These are phyloP conservation scores for Sutorius eximius DNA, from an alignment of 1,284 basidiomycete species.

Conservation along the genomic window DNA sequence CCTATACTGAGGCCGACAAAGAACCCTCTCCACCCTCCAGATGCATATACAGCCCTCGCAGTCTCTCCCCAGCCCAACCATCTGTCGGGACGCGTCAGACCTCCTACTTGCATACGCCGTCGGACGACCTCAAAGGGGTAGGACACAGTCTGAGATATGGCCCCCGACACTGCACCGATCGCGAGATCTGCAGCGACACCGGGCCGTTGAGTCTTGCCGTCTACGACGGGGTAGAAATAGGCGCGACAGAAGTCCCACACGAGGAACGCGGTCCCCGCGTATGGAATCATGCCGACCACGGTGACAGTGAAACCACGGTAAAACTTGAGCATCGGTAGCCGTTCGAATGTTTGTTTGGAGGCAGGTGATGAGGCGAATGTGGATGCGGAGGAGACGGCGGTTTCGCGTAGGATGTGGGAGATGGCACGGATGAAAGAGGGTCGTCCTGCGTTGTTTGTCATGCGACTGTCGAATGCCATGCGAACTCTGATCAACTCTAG, in stretches of 20 bases:
- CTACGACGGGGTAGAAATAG: slow-evolving; percentile 50
- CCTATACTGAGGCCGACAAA: slow-evolving; percentile 94
- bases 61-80: slow-evolving; percentile 85
- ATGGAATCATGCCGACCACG: slow-evolving; percentile 92
- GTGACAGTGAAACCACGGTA: slow-evolving; percentile 96
- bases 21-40: slow-evolving; percentile 83
- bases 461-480: slow-evolving; percentile 85
- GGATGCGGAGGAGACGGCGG: slow-evolving; percentile 36
- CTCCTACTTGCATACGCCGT: slow-evolving; percentile 95
- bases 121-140: slow-evolving; percentile 97
- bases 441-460: slow-evolving; percentile 38
- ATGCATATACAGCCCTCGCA: slow-evolving; percentile 63
- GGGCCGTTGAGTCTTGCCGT: slow-evolving; percentile 42
- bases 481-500: slow-evolving; percentile 94
- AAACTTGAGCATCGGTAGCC: slow-evolving; percentile 80
- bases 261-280: slow-evolving; percentile 95
- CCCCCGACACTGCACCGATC: slow-evolving; percentile 91
- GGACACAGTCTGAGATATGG: slow-evolving; percentile 85
- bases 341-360: slow-evolving; percentile 43
- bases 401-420: slow-evolving; percentile 71
- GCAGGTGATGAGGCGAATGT: slow-evolving; percentile 24
- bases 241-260: slow-evolving; percentile 86
- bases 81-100: slow-evolving; percentile 72
- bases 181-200: slow-evolving; percentile 59
- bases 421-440: slow-evolving; percentile 66